Evolutionary conservation across 164 flowering plant genomes (phyloP).

Genomic region (Dillenia suffruticosa): DNA sequence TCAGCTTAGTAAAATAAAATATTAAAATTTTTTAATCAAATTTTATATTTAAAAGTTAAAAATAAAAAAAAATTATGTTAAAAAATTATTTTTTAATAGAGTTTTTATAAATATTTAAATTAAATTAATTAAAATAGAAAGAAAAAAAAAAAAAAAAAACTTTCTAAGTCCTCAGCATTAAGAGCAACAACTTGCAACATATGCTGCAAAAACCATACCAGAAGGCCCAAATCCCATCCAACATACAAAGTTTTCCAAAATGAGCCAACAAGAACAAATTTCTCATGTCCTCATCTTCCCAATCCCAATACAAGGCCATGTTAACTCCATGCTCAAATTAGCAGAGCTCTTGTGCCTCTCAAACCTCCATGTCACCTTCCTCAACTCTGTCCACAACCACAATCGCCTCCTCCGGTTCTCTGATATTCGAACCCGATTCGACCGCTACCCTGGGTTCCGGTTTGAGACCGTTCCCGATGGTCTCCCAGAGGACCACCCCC

Average conservation of each 20-base stretch:
- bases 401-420: slow-evolving; percentile 21
- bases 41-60: too few species aligned
- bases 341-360: slow-evolving; percentile 40
- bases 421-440: slow-evolving; percentile 2
- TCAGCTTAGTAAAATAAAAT: too few species aligned
- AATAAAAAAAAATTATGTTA: too few species aligned
- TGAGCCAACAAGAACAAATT: slow-evolving; percentile 3
- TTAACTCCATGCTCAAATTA: slow-evolving; percentile 44
- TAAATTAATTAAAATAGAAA: too few species aligned
- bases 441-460: slow-evolving; percentile 14
- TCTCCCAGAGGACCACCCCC: slow-evolving; percentile 22
- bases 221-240: too few species aligned
- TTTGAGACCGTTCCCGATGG: slow-evolving; percentile 34
- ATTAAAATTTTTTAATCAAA: too few species aligned
- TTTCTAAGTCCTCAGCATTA: too few species aligned
- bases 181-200: neutral
- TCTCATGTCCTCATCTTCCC: slow-evolving; percentile 47
- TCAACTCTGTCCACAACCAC: slow-evolving; percentile 40
- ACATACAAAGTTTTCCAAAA: neutral
- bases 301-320: slow-evolving; percentile 41
- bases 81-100: too few species aligned
- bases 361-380: slow-evolving; percentile 38
- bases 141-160: too few species aligned
- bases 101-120: too few species aligned
- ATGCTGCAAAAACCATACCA: neutral